A percentile compares a stretch with the other conserved stretches of the same genome.
Evolutionary conservation across 768 basidiomycete species (phyloP).

Genomic region (Mycena sanguinolenta): DNA sequence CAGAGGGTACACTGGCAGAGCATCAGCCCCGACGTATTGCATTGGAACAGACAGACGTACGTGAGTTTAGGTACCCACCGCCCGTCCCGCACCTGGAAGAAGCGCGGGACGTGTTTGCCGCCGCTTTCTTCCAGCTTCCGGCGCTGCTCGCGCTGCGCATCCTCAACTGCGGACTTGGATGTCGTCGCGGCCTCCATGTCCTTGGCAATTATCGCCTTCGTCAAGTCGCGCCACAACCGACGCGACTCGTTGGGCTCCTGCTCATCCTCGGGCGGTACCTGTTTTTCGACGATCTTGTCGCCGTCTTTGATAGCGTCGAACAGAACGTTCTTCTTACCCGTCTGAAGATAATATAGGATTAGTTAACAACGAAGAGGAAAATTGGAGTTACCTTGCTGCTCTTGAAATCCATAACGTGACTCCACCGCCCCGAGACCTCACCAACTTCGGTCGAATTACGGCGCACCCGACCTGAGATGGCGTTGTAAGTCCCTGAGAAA

Average conservation of each 20-base stretch:
- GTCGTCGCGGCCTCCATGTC: constrained; percentile 96
- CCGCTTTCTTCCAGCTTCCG: constrained; percentile 81
- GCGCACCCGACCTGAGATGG: constrained; percentile 85
- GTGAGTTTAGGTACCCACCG: constrained; percentile 86
- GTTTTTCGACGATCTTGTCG: constrained; percentile 81
- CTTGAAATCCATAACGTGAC: constrained; percentile 89
- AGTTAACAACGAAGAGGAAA: not conserved
- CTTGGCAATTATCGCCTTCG: constrained; percentile 84
- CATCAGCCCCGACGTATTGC: constrained; percentile 16
- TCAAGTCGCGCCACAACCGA: constrained; percentile 89
- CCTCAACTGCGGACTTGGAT: constrained; percentile 92
- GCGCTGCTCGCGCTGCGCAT: constrained; percentile 88
- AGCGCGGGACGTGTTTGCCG: constrained; percentile 77
- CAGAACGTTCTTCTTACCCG: constrained; percentile 76
- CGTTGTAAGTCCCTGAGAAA: constrained; percentile 97
- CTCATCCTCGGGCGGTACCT: constrained; percentile 85
- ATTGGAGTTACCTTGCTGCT: constrained; percentile 74
- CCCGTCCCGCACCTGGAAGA: constrained; percentile 82
- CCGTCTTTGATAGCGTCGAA: constrained; percentile 90
- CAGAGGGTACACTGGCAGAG: constrained; percentile 72
- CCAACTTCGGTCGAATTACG: constrained; percentile 76
- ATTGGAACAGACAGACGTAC: constrained; percentile 57
- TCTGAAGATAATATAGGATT: constrained; percentile 53
- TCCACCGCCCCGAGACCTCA: constrained; percentile 93
- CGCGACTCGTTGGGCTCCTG: constrained; percentile 94